Evolutionary conservation across 306 rosid genomes (phyloP).

Genomic region (Casuarina glauca): DNA sequence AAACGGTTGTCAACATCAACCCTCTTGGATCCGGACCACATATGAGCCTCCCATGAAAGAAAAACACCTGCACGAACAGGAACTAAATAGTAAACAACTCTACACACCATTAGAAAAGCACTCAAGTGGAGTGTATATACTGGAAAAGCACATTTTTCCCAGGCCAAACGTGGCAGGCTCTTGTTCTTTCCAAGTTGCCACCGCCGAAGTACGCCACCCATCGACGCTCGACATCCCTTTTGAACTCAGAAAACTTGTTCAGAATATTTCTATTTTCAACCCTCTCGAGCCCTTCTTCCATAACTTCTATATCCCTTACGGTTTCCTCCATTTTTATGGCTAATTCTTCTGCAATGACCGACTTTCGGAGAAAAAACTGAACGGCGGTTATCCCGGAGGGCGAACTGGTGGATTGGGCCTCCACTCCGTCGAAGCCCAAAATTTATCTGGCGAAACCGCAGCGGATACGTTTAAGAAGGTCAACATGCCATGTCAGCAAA

Average conservation of each 20-base stretch:
- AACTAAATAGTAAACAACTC: too few relatives aligned
- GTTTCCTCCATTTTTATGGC: conserved; percentile 1
- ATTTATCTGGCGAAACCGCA: too few relatives aligned
- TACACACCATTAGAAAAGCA: neutral
- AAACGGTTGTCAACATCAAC: conserved; percentile 31
- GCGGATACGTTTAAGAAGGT: neutral
- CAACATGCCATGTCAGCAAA: neutral
- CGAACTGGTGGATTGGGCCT: neutral
- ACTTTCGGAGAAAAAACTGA: neutral
- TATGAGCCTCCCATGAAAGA: conserved; percentile 36
- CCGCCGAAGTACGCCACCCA: conserved; percentile 7
- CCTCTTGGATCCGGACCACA: conserved; percentile 45
- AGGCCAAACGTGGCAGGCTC: conserved; percentile 39
- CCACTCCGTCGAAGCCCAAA: neutral
- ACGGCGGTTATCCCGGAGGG: neutral
- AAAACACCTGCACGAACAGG: conserved; percentile 31
- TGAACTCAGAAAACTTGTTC: conserved; percentile 11
- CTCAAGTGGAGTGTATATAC: neutral
- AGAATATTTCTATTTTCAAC: neutral
- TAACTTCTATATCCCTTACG: conserved; percentile 10
- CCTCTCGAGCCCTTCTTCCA: conserved; percentile 13
- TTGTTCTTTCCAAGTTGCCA: conserved; percentile 15
- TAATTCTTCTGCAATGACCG: neutral
- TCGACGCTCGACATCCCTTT: conserved; percentile 12
- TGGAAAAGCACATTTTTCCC: conserved; percentile 34